A percentile compares a stretch with the other conserved stretches of the same genome.
Evolutionary conservation across 31 red algal genomes (phyloP).

Genomic region (Porphyra umbilicalis): DNA sequence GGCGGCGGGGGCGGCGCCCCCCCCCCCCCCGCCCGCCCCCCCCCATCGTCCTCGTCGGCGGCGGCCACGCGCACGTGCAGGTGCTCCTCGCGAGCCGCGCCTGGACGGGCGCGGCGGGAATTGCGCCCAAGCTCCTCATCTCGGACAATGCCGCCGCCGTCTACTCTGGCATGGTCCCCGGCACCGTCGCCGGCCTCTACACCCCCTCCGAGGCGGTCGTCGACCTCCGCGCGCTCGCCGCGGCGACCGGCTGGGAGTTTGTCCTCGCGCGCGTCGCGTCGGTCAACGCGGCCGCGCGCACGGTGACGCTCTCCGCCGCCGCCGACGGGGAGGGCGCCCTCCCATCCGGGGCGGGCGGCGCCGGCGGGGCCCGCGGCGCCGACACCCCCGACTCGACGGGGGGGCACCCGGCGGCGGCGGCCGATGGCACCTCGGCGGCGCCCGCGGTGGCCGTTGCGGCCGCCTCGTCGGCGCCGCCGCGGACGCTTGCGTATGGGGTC

Average conservation of each 20-base stretch:
- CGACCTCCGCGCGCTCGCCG: slow-evolving; percentile 29
- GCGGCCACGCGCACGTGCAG: slow-evolving; percentile 87
- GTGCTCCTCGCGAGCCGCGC: slow-evolving; percentile 11
- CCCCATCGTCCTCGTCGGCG: slow-evolving; percentile 68
- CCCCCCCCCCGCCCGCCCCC: neutral
- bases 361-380: too few relatives aligned
- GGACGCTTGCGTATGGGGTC: slow-evolving; percentile 37
- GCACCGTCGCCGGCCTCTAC: slow-evolving; percentile 49
- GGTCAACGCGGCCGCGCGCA: neutral
- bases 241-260: slow-evolving; percentile 20
- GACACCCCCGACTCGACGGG: too few relatives aligned
- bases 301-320: neutral
- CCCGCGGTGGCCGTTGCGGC: too few relatives aligned
- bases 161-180: slow-evolving; percentile 92
- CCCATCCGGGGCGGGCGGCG: too few relatives aligned
- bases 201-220: slow-evolving; percentile 18
- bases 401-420: too few relatives aligned
- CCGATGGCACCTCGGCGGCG: neutral
- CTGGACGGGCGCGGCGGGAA: neutral
- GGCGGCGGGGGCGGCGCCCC: too few relatives aligned
- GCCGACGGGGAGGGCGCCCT: neutral
- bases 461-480: neutral
- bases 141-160: slow-evolving; percentile 32
- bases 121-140: slow-evolving; percentile 29
- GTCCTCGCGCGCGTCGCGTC: slow-evolving; percentile 34